Conservation (phyloP, 805 yeast genomes). For the Sugiyamaella marilandica region DNA sequence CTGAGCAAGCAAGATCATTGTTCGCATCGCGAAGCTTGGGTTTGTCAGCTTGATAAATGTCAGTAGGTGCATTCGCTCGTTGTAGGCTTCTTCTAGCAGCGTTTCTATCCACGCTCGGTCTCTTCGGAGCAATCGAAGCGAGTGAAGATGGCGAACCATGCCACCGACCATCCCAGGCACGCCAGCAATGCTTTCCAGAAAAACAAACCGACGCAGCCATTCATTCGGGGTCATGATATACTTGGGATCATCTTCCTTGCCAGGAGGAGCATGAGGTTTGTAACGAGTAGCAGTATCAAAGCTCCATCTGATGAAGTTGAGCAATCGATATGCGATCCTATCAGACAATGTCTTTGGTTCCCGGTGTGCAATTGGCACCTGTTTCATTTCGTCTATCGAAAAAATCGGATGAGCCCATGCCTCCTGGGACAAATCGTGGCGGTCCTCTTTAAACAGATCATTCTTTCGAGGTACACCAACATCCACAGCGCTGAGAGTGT, state of each 20-base stretch:
- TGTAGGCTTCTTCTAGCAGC: slow-evolving; percentile 67
- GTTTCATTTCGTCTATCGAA: slow-evolving; percentile 35
- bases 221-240: slow-evolving; percentile 55
- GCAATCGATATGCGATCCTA: slow-evolving; percentile 45
- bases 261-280: slow-evolving; percentile 46
- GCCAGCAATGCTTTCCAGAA: slow-evolving; percentile 69
- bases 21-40: slow-evolving; percentile 55
- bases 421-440: slow-evolving; percentile 17
- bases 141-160: slow-evolving; percentile 62
- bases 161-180: slow-evolving; percentile 80
- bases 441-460: slow-evolving; percentile 15
- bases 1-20: slow-evolving; percentile 57
- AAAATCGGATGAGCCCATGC: slow-evolving; percentile 44
- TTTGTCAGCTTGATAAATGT: slow-evolving; percentile 61
- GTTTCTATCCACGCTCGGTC: slow-evolving; percentile 77
- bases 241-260: slow-evolving; percentile 30
- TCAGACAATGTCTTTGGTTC: slow-evolving; percentile 46
- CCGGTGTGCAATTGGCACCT: slow-evolving; percentile 49
- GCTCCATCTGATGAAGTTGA: slow-evolving; percentile 41
- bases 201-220: slow-evolving; percentile 58
- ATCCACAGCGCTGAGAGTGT: background rate
- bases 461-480: background rate
- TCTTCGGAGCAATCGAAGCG: slow-evolving; percentile 54
- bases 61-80: slow-evolving; percentile 71
- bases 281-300: slow-evolving; percentile 66